Base-by-base conservation (phyloP, 1,284 basidiomycete genomes). In the Trichosporon sp. region DNA sequence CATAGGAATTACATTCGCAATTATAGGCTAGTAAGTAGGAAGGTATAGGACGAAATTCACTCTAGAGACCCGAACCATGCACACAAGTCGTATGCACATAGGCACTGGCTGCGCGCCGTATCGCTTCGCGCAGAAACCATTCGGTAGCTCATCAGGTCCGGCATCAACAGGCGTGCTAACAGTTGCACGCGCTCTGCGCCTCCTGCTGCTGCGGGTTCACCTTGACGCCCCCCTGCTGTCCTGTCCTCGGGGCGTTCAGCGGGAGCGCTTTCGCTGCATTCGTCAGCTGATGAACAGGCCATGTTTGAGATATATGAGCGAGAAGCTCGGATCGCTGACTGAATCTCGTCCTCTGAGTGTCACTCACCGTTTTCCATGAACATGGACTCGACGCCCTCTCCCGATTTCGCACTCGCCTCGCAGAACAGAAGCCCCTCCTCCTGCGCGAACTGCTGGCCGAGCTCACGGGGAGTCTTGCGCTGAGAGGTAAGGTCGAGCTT, bases 391-490 rank as follows among this genome's bases (percentile, higher is more conserved):
- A 98, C 96, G 73, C 93, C 93, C 73, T 94, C 91, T 54, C 95
- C 94, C 40, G 90, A 88, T 89, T 98, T 98, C 66, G 96, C 96
- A 83, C 93, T 96, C 1, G 96, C 96, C 86, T 98, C 96, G 70
- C 90, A 90, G 91, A 96, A 98, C 89, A 98, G 91, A 70, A 98
- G 85, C 37, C 92, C 93, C 85, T 98, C 95, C 82, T 97, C 94
- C 71, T 95, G 89, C 0, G 96, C 96, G 79, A 94, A 98, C 84
- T 92, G 91, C 87, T 94, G 90, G 4, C 93, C 96, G 79, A 95
- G 90, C 78, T 94, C 92, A 77, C 91, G 87, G 12, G 90, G 86
- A 12, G 94, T 83, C 80, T 84, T 83, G 54, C 94, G 89, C 73
- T 91, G 89, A 8, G 90, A 90, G 48, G 90, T 88, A 65, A 98